phyloP scores from a whole-genome alignment of 306 rosid genomes.

The Cucumis melo region DNA sequence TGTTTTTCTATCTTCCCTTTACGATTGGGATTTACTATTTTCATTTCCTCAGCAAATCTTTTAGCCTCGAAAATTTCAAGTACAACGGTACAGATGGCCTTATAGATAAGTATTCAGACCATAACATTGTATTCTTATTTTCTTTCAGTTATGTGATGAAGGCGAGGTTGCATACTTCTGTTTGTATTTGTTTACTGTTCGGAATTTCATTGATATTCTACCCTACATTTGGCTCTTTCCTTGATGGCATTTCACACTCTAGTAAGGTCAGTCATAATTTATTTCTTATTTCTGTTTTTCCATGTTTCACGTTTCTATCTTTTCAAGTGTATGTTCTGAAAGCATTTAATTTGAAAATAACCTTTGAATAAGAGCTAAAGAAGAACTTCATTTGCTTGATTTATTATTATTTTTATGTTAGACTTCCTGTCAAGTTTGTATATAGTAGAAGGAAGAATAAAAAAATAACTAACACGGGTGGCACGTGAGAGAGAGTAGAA shows the following conservation, averaged over 20 bases:
- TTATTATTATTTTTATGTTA: too few species aligned
- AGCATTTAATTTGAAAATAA: too few species aligned
- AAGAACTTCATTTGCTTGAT: too few species aligned
- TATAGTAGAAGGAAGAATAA: too few species aligned
- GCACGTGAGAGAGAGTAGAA: too few species aligned
- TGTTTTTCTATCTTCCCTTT: background rate
- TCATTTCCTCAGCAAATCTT: background rate
- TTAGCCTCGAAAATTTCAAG: background rate
- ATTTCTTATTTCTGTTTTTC: too few species aligned
- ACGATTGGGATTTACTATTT: background rate
- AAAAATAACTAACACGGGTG: too few species aligned
- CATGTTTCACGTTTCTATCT: too few species aligned
- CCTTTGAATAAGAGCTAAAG: too few species aligned
- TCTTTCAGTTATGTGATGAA: background rate
- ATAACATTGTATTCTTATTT: background rate
- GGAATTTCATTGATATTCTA: constrained; percentile 23
- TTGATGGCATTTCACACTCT: constrained; percentile 21
- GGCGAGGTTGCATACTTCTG: background rate
- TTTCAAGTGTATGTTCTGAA: too few species aligned
- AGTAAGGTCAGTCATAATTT: constrained; percentile 32
- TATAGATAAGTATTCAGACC: background rate
- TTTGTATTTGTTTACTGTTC: constrained; percentile 13
- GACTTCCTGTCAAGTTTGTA: too few species aligned
- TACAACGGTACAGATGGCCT: background rate
- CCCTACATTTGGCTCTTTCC: constrained; percentile 18